Evolutionary conservation across 1,139 yeast genomes (phyloP).

Genomic region (Magnusiomyces suaveolens): DNA sequence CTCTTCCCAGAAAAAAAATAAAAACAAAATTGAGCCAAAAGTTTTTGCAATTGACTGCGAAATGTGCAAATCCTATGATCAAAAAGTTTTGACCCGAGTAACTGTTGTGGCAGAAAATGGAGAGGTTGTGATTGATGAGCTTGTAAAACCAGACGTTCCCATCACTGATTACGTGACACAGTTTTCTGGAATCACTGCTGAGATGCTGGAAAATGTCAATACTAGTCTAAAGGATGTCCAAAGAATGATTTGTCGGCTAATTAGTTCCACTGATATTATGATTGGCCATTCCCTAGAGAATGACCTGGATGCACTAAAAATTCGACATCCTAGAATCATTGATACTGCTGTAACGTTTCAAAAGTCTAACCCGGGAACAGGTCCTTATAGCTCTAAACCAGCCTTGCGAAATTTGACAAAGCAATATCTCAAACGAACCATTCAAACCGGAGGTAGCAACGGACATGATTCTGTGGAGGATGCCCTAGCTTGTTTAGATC

Average conservation of each 20-base stretch:
- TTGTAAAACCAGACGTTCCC: conserved; percentile 64
- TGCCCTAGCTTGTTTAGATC: conserved; percentile 68
- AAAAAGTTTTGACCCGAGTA: conserved; percentile 65
- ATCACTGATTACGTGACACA: conserved; percentile 72
- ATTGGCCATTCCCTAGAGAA: conserved; percentile 92
- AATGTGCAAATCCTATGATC: conserved; percentile 61
- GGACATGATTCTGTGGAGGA: conserved; percentile 91
- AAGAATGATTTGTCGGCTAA: conserved; percentile 40
- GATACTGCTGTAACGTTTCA: conserved; percentile 82
- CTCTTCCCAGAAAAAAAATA: not conserved
- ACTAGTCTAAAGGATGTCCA: conserved; percentile 65
- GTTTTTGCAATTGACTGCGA: conserved; percentile 88
- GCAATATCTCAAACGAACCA: conserved; percentile 44
- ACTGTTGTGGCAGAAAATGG: conserved; percentile 54
- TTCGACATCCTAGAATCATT: conserved; percentile 61
- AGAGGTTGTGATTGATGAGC: conserved; percentile 53
- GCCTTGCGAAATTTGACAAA: conserved; percentile 60
- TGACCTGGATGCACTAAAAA: conserved; percentile 72
- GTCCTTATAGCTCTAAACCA: conserved; percentile 47
- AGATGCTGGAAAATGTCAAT: conserved; percentile 49
- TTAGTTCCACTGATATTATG: conserved; percentile 56
- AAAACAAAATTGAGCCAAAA: conserved; percentile 28
- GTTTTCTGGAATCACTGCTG: conserved; percentile 81
- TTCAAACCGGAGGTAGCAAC: conserved; percentile 46
- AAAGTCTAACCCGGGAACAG: conserved; percentile 51